phyloP scores from a whole-genome alignment of 257 asterid genomes.

The Solanum ahanhuiri region DNA sequence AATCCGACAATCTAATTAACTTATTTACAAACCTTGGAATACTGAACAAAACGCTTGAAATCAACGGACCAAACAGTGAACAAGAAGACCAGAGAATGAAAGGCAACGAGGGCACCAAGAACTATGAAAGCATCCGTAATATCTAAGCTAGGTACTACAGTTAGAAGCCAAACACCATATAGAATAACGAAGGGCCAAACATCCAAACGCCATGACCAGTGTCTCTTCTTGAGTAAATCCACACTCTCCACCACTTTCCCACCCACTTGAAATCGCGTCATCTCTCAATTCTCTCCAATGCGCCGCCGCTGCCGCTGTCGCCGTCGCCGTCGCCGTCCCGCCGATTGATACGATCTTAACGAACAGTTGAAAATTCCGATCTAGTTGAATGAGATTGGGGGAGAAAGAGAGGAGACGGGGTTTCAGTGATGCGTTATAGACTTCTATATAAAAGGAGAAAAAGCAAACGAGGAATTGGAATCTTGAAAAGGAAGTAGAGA shows the following conservation, averaged over 20 bases:
- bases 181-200: constrained; percentile 70
- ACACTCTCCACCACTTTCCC: constrained; percentile 96
- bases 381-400: neutral
- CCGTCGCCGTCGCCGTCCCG: neutral
- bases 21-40: constrained; percentile 44
- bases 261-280: constrained; percentile 72
- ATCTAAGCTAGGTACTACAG: constrained; percentile 73
- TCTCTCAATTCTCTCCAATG: constrained; percentile 13
- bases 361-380: neutral
- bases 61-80: constrained; percentile 94
- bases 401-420: neutral
- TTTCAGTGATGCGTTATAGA: neutral
- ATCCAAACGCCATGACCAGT: constrained; percentile 87
- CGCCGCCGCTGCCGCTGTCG: neutral
- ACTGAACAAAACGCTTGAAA: constrained; percentile 73
- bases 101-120: constrained; percentile 46
- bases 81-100: constrained; percentile 67
- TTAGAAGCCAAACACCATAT: constrained; percentile 65
- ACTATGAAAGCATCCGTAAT: constrained; percentile 68
- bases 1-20: neutral
- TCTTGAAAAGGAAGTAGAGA: neutral
- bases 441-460: neutral
- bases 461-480: neutral
- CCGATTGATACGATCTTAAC: neutral
- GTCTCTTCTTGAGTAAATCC: constrained; percentile 69